Evolutionary conservation across 768 basidiomycete genomes (phyloP).

Genomic region (Lactarius akahatsu): DNA sequence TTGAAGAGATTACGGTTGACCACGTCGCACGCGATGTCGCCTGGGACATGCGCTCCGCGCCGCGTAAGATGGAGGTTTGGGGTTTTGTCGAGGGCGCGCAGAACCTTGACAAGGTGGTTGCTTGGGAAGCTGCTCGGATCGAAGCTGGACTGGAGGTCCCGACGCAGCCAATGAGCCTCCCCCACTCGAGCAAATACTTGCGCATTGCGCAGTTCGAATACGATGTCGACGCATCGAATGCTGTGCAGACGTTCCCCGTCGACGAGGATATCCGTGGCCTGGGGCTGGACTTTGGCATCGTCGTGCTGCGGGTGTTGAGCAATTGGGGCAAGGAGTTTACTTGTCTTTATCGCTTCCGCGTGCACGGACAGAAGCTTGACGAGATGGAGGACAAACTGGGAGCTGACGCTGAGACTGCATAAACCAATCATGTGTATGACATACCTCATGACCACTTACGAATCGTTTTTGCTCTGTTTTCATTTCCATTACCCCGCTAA

Average conservation of each 20-base stretch:
- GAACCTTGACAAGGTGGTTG: conserved; percentile 59
- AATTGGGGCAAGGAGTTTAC: conserved; percentile 92
- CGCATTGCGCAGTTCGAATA: conserved; percentile 50
- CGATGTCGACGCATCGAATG: conserved; percentile 42
- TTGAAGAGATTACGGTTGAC: conserved; percentile 77
- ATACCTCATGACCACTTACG: conserved; percentile 14
- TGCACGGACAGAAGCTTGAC: conserved; percentile 60
- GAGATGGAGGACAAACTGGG: conserved; percentile 6
- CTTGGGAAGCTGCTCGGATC: conserved; percentile 46
- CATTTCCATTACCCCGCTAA: not conserved
- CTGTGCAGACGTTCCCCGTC: conserved; percentile 53
- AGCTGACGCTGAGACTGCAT: conserved; percentile 12
- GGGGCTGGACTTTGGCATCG: conserved; percentile 80
- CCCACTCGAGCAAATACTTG: conserved; percentile 36
- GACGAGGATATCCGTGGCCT: conserved; percentile 59
- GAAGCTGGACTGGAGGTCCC: conserved; percentile 31
- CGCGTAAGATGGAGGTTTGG: conserved; percentile 89
- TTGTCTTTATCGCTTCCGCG: conserved; percentile 84
- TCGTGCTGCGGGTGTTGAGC: conserved; percentile 72
- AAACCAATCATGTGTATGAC: conserved; percentile 4
- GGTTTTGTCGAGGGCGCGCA: conserved; percentile 78
- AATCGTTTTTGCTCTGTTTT: not conserved
- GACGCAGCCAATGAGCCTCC: conserved; percentile 35
- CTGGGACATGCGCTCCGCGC: conserved; percentile 77
- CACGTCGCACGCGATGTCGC: conserved; percentile 84